Evolutionary conservation across 2,329 filamentous ascomycete species (phyloP).

Genomic region (Rhinocladiella similis): DNA sequence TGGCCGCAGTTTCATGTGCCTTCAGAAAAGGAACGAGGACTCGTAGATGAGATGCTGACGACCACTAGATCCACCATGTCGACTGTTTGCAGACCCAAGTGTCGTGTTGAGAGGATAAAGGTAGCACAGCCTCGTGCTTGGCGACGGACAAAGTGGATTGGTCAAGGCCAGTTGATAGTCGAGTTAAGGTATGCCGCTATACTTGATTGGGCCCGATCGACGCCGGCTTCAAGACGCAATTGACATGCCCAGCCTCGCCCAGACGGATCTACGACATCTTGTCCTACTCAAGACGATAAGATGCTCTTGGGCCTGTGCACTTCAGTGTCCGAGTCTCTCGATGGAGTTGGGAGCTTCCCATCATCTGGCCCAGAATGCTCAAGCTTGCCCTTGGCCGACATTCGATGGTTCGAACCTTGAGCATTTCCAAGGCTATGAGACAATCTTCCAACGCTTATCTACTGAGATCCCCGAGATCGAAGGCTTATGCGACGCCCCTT

Average conservation of each 20-base stretch:
- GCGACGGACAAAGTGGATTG: constrained; percentile 6
- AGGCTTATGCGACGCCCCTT: too few relatives aligned
- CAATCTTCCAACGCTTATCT: too few relatives aligned
- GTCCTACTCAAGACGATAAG: neutral
- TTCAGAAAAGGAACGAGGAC: neutral
- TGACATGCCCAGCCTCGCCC: constrained; percentile 2
- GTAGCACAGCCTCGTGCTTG: constrained; percentile 11
- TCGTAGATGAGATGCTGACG: neutral
- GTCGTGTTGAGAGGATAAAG: neutral
- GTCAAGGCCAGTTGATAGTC: neutral
- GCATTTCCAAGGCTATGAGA: too few relatives aligned
- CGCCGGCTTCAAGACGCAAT: neutral
- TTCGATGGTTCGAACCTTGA: too few relatives aligned
- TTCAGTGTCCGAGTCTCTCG: too few relatives aligned
- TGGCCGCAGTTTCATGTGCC: neutral
- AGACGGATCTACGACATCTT: neutral
- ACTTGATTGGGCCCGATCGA: constrained; percentile 2
- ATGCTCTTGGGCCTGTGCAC: neutral
- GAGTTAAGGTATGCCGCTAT: neutral
- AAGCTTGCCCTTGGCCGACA: too few relatives aligned
- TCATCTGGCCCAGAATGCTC: too few relatives aligned
- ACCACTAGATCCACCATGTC: neutral
- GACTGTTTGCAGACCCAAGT: neutral
- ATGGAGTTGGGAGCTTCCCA: too few relatives aligned
- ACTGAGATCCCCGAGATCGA: too few relatives aligned